Evolutionary conservation across 2,329 filamentous ascomycete species (phyloP).

Genomic region (Claviceps sp.): DNA sequence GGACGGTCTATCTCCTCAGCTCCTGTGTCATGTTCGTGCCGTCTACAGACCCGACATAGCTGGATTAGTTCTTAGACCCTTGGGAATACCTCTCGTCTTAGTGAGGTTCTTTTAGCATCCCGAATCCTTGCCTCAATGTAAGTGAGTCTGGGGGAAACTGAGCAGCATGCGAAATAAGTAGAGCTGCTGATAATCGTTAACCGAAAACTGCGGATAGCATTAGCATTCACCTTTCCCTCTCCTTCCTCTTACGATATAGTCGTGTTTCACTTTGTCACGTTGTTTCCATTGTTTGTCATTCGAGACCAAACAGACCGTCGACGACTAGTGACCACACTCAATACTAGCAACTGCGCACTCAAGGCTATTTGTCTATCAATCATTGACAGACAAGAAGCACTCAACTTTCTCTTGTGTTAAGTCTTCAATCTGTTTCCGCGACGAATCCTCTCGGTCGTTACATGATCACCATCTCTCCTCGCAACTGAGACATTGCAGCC

Average conservation of each 20-base stretch:
- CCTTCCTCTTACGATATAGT: not conserved
- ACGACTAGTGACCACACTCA: not conserved
- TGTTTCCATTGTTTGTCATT: not conserved
- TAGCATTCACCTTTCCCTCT: not conserved
- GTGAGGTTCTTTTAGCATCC: not conserved
- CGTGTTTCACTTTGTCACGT: not conserved
- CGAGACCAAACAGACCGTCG: not conserved
- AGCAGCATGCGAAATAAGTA: no score
- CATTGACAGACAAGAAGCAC: not conserved
- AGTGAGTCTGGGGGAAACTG: not conserved
- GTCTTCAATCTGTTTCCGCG: not conserved
- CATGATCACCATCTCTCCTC: not conserved
- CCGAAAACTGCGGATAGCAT: not conserved
- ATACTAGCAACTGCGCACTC: not conserved
- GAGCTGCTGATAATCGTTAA: not conserved
- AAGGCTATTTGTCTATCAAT: not conserved
- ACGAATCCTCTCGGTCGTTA: not conserved
- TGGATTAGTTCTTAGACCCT: not conserved
- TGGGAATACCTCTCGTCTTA: not conserved
- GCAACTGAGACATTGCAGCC: constrained; percentile 1
- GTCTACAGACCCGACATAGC: constrained; percentile 2
- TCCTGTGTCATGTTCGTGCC: not conserved
- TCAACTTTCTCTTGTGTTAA: not conserved
- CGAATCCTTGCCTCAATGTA: not conserved
- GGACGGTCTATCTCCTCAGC: not conserved